These are phyloP conservation scores for Apiotrichum gracile DNA, from an alignment of 1,284 basidiomycete genomes.

Conservation along the genomic window DNA sequence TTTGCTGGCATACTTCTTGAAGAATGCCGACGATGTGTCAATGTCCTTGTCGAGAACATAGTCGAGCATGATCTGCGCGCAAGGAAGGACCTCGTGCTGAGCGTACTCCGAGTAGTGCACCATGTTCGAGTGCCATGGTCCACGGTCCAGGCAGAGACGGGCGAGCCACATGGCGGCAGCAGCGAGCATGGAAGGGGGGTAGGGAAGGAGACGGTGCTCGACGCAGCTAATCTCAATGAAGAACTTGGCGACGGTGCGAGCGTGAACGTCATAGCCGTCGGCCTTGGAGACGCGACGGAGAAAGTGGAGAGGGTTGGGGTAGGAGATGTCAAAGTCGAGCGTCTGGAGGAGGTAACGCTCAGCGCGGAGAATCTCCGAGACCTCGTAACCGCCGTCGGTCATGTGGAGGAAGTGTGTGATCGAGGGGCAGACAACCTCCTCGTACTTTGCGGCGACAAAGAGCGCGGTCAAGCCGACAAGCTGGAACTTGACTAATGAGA, in stretches of 20 bases:
- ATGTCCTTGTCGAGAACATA: constrained; percentile 67
- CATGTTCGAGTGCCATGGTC: constrained; percentile 85
- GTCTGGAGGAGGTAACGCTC: constrained; percentile 90
- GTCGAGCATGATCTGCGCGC: constrained; percentile 89
- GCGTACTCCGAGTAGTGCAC: constrained; percentile 89
- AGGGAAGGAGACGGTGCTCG: constrained; percentile 76
- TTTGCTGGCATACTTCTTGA: constrained; percentile 62
- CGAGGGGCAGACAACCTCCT: constrained; percentile 89
- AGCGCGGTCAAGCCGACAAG: constrained; percentile 91
- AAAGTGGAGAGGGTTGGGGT: constrained; percentile 91
- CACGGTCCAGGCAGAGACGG: constrained; percentile 70
- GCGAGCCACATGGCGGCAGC: constrained; percentile 91
- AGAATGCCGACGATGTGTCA: constrained; percentile 64
- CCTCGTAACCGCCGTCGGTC: constrained; percentile 79
- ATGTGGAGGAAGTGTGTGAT: constrained; percentile 82
- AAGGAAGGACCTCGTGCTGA: constrained; percentile 75
- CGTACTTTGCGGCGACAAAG: constrained; percentile 91
- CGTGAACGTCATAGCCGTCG: constrained; percentile 88
- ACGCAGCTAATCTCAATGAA: constrained; percentile 84
- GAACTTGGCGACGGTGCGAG: constrained; percentile 87
- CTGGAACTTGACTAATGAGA: constrained; percentile 88
- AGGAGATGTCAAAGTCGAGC: constrained; percentile 84
- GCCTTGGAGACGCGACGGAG: constrained; percentile 89
- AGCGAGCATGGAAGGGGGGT: constrained; percentile 77
- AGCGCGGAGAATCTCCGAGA: constrained; percentile 84